These are phyloP conservation scores for Cadophora sp. DNA, from an alignment of 2,329 filamentous ascomycete genomes.

Conservation along the genomic window DNA sequence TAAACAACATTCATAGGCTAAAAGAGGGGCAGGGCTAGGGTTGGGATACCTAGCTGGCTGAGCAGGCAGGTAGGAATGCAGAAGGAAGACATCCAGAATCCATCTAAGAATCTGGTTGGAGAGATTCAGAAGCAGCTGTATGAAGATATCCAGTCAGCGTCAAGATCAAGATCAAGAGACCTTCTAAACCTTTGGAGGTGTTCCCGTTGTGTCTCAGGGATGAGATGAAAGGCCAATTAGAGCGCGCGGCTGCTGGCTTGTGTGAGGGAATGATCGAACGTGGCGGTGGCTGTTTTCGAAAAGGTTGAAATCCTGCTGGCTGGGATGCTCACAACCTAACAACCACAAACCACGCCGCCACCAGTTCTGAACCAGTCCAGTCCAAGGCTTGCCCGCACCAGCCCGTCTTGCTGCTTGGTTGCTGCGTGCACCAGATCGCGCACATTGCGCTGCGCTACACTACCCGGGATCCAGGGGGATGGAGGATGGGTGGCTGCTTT, in stretches of 20 bases:
- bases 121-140: background rate
- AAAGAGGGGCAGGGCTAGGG: constrained; percentile 16
- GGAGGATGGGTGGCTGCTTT: background rate
- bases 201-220: background rate
- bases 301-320: background rate
- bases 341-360: background rate
- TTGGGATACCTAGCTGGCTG: too few relatives aligned
- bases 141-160: constrained; percentile 11
- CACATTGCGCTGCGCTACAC: background rate
- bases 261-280: background rate
- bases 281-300: background rate
- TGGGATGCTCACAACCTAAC: background rate
- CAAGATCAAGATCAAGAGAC: constrained; percentile 1
- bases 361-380: background rate
- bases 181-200: background rate
- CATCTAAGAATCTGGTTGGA: background rate
- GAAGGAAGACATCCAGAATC: background rate
- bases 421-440: constrained; percentile 6
- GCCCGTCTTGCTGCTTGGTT: too few relatives aligned
- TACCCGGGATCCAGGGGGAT: background rate
- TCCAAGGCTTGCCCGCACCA: background rate
- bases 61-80: background rate
- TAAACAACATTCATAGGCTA: background rate
- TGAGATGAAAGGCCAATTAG: constrained; percentile 7
- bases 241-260: background rate